Base-by-base conservation (phyloP, 805 yeast genomes). In the Candida andamanensis region DNA sequence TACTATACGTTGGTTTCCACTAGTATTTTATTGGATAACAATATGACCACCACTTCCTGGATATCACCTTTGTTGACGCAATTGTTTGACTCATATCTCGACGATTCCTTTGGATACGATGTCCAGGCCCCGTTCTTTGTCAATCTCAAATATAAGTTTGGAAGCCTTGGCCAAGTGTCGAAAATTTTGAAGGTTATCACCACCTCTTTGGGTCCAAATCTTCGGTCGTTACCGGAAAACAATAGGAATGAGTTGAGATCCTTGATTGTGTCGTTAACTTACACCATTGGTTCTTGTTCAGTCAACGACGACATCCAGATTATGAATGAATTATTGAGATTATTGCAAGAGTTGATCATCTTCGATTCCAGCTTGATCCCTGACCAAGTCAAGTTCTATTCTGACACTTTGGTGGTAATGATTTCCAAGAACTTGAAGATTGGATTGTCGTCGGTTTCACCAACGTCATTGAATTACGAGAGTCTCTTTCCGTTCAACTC, bases 1-100 rank as follows among this genome's bases (percentile, higher is more conserved):
- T 69, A 74, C 33, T 80, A 87, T 69, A 68, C 90, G 1, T 52
- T 87, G 44, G 72, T 71, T 28, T 72, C 92, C 0, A 55, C 72
- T 2, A 57, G 71, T 1, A 52, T 83, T 9, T 60, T 87, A 18
- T 26, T 30, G 14, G 76, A 74, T 23, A 74, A 71, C 20, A 77
- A 79, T 30, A 40, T 73, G 7, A 67, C 74, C 15, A 73, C 69
- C 33, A 40, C 50, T 5, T 57, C 35, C 1, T 41, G 40, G 28
- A 65, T 79, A 1, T 52, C 72, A 2, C 62, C 62, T 12, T 46
- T 79, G 0, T 33, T 65, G 27, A 43, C 39, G 7, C 43, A 42
- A 9, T n/a, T 63, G 2, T 39, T 60, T 54, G 33, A 47, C 32
- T 25, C 55, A 45, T 33, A 56, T 66, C 34, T 64, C 37, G 39